Base-by-base conservation (phyloP, 208 protist species). In the Trypanosoma avium region DNA sequence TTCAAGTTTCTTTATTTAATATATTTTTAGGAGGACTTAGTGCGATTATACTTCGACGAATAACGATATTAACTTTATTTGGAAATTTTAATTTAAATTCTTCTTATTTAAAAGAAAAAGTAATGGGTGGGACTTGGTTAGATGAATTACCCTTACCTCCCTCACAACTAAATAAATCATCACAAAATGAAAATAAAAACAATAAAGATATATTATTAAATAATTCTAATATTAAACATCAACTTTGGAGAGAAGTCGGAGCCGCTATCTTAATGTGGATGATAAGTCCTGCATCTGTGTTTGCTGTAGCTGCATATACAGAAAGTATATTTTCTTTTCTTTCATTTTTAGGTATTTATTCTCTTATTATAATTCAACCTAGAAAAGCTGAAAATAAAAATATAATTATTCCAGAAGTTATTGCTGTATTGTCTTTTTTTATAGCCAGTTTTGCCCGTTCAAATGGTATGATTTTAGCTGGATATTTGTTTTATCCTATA, bases 291-390 rank as follows among this genome's bases (percentile, higher is more conserved):
- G 56, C 88, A 21, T 70, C 73, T 64, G 76, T 94, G 4, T 94
- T 92, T 73, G 77, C 79, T 6, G 81, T 90, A 17, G 79, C 61
- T 30, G 46, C 76, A n/a, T 94, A 94, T 74, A 94, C 88, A 3
- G 85, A 94, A 48, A 84, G 77, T 53, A 48, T 89, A 19, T 94
- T 88, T 57, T 73, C 77, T 0, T 59, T 88, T 7, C 48, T 80
- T 24, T 79, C 79, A 0, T 81, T 94, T 38, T 5, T 77, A 2
- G 88, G 79, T 12, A 26, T 94, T 0, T 91, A 92, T 73, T 52
- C 70, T 4, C 62, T 90, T 30, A 62, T 45, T 49, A 10, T 74
- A 53, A 36, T 54, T 58, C 57, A 21, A 13, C 54, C 10, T 12
- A 46, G 46, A 29, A 10, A 61, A 35, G 29, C 10, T 24, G 38